Evolutionary conservation across 176 grass and related monocot species (phyloP), one percentile per base, ranked within the genome.

Genomic region (Cenchrus americanus): DNA sequence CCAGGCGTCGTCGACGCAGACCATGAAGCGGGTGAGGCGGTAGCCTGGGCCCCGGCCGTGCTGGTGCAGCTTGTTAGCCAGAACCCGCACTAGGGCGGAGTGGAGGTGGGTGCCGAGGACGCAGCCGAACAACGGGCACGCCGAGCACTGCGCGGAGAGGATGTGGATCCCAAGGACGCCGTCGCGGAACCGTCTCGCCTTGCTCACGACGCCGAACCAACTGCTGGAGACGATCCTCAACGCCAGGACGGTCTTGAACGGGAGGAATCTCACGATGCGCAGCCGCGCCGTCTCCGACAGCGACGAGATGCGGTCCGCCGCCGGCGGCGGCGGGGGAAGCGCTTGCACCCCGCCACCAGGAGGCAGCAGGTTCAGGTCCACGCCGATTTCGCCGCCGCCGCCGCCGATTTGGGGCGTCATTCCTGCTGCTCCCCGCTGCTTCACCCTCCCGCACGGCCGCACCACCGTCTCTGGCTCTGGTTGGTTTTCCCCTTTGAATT

Each of bases 221-320:
- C 72, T 21, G 5, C 13, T 80, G 26, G 91, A 93, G 42, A 66
- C 32, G 6, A 41, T 78, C 42, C 64, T 72, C 11, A 75, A 71
- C 55, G 42, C 76, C 49, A 83, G 23, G 32, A 82, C 88, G 27
- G 68, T 42, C 75, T 93, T 90, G 64, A 87, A 58, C 15, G 82
- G 85, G 50, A 93, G 91, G 70, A 85, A 75, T 55, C 69, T 51
- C 42, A 93, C 59, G 77, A 93, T 90, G n/a, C 78, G 81, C 4
- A 79, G 66, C 32, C 67, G 88, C 51, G 37, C 18, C 32, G 44
- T 52, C 63, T 76, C 66, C 44, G 85, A 82, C 7, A 90, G 82
- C 2, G 76, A 73, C 5, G 85, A 82, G 85, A 93, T 66, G 24
- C 71, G 81, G 61, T 93, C 87, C 40, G 10, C 22, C 59, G 47